These are phyloP conservation scores for Raffaelea arxii DNA, from an alignment of 2,329 filamentous ascomycete genomes.

Conservation along the genomic window DNA sequence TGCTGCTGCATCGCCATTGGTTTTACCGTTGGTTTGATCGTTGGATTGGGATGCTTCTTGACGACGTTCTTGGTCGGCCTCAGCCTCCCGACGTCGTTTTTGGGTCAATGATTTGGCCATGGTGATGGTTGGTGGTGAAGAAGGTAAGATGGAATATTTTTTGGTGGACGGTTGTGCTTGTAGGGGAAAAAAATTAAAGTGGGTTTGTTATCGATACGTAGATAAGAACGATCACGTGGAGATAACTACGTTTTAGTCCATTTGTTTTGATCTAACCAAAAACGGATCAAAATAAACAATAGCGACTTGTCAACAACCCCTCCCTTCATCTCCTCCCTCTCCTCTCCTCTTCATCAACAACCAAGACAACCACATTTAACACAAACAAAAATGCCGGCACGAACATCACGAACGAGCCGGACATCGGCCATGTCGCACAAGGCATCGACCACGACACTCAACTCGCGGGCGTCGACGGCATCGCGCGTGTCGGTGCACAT, in stretches of 20 bases:
- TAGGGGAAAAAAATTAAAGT: slow-evolving; percentile 7
- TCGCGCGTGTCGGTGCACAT: slow-evolving; percentile 36
- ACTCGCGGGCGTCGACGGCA: slow-evolving; percentile 32
- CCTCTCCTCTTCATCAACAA: not conserved
- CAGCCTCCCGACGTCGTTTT: slow-evolving; percentile 25
- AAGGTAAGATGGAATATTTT: not conserved
- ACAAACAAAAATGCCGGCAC: slow-evolving; percentile 34
- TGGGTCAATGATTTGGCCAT: slow-evolving; percentile 21
- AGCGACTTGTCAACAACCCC: not conserved
- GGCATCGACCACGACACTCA: slow-evolving; percentile 24
- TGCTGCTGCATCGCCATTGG: not conserved
- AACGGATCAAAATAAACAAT: slow-evolving; percentile 12
- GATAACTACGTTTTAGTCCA: too few relatives aligned
- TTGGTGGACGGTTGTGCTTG: not conserved
- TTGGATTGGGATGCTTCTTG: slow-evolving; percentile 4
- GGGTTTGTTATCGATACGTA: slow-evolving; percentile 9
- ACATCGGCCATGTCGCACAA: slow-evolving; percentile 27
- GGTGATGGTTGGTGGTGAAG: not conserved
- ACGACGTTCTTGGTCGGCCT: slow-evolving; percentile 19
- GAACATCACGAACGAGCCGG: slow-evolving; percentile 34
- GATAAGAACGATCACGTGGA: slow-evolving; percentile 6
- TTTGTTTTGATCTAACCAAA: slow-evolving; percentile 9
- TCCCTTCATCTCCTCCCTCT: not conserved
- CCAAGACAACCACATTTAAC: not conserved
- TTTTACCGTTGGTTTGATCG: not conserved